A percentile compares a stretch with the other conserved stretches of the same genome.
These are phyloP conservation scores for Colletotrichum sp. DNA, from an alignment of 2,329 filamentous ascomycete species.

Conservation along the genomic window DNA sequence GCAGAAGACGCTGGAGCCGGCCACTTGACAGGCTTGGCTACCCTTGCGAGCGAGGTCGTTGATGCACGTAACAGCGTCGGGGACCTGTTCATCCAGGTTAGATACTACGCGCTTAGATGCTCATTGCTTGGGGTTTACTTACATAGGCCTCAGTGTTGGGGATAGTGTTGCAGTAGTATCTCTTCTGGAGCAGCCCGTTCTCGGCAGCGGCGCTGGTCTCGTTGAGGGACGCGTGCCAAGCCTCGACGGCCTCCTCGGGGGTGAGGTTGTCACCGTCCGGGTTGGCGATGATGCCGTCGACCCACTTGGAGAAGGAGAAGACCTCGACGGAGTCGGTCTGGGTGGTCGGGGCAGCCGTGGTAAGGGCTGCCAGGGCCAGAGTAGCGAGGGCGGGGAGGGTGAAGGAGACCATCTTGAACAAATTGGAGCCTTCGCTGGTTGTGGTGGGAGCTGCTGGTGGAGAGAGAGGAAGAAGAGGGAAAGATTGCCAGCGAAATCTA, in stretches of 20 bases:
- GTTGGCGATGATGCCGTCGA: constrained; percentile 16
- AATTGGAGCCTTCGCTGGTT: neutral
- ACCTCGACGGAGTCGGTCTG: neutral
- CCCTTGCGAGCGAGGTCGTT: constrained; percentile 9
- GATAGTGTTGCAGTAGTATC: neutral
- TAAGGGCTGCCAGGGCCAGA: neutral
- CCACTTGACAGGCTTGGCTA: neutral
- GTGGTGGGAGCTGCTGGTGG: neutral
- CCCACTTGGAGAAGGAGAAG: constrained; percentile 16
- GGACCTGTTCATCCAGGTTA: neutral
- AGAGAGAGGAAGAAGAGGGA: neutral
- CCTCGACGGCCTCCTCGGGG: constrained; percentile 4
- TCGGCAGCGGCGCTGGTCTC: neutral
- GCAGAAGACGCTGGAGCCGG: neutral
- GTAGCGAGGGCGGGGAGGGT: neutral
- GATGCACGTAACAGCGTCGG: constrained; percentile 15
- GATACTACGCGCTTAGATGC: neutral
- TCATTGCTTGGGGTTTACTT: neutral
- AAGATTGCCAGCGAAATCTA: fast-evolving
- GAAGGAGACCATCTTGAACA: constrained; percentile 1
- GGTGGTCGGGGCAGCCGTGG: neutral
- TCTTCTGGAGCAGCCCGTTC: neutral
- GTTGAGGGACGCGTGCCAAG: neutral
- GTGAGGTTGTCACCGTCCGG: constrained; percentile 12
- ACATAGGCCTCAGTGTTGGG: neutral